Evolutionary conservation across 257 asterid species (phyloP), one percentile per base, ranked within the genome.

Genomic region (Prunella vulgaris): DNA sequence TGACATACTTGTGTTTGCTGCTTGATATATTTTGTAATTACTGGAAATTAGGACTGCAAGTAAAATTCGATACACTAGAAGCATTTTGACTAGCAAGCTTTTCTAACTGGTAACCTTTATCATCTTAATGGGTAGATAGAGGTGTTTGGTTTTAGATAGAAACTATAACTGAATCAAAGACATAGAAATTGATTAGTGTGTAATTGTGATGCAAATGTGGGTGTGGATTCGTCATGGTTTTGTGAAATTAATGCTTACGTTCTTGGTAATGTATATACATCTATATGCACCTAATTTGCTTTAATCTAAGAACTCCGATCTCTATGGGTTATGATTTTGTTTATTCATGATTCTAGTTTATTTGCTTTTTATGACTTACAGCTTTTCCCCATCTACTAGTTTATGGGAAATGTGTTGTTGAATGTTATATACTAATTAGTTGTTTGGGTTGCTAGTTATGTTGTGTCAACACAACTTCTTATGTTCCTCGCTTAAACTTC

Each of bases 81-180:
- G 33, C 60, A 52, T 28, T 7, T 42, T 24, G 4, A 42, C 27
- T 5, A 14, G 5, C 40, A 25, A 40, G 20, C 18, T 32, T 49
- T 42, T 13, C 56, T 71, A 20, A 49, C 8, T 60, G 64, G 38
- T 60, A 42, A 54, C 58, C 33, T 75, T 25, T 12, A 59, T 60
- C 70, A 48, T 68, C 27, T 67, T 33, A 22, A 25, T 33, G 37
- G 8, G 37, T 3, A 14, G 46, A 21, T 24, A 35, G 28, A 51
- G 24, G 44, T 24, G 28, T 59, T 18, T 48, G 24, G 21, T 46
- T 21, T 60, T 18, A 64, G 18, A 24, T 54, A 54, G 60, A 51
- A 51, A 51, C 18, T 17, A 18, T n/a, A 58, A 40, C 15, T 30
- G 30, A 18, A 40, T 38, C 57, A 68, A 44, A 25, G 27, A 35